Conservation (phyloP, 2,329 filamentous ascomycete species). For the Hysterium pulicare region DNA sequence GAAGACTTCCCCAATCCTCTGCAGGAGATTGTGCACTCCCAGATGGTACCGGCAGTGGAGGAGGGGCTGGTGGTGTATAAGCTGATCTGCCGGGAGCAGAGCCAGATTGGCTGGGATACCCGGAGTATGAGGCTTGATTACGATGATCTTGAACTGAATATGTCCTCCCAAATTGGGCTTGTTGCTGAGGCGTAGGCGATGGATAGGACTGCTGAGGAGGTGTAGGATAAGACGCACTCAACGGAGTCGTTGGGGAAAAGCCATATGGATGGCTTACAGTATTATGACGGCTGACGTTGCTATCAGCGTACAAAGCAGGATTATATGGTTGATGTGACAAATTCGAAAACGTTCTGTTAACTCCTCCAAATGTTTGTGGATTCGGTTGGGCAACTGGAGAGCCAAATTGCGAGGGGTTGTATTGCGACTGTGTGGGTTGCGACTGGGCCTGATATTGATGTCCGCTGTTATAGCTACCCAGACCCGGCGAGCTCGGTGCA, state of each 20-base stretch:
- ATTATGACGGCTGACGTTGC: constrained; percentile 25
- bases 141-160: constrained; percentile 23
- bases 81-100: constrained; percentile 19
- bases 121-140: constrained; percentile 3
- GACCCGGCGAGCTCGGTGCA: constrained; percentile 22
- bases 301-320: constrained; percentile 43
- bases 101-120: constrained; percentile 6
- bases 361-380: constrained; percentile 58
- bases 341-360: constrained; percentile 34
- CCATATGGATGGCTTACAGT: constrained; percentile 34
- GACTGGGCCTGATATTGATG: constrained; percentile 51
- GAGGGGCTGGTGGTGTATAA: constrained; percentile 35
- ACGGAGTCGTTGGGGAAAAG: constrained; percentile 34
- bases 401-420: constrained; percentile 63
- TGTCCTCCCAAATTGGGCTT: constrained; percentile 30
- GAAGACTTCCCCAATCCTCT: constrained; percentile 35
- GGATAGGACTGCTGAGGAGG: constrained; percentile 22
- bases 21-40: constrained; percentile 27
- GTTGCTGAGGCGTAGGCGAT: constrained; percentile 28
- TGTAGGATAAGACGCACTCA: constrained; percentile 14
- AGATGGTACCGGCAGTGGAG: constrained; percentile 35
- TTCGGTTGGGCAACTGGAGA: constrained; percentile 50
- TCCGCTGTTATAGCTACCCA: constrained; percentile 22
- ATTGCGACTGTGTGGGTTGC: constrained; percentile 38
- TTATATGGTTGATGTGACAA: constrained; percentile 41